Base-by-base conservation (phyloP, 108 stramenopile species). In the Stephanodiscus minutulus region DNA sequence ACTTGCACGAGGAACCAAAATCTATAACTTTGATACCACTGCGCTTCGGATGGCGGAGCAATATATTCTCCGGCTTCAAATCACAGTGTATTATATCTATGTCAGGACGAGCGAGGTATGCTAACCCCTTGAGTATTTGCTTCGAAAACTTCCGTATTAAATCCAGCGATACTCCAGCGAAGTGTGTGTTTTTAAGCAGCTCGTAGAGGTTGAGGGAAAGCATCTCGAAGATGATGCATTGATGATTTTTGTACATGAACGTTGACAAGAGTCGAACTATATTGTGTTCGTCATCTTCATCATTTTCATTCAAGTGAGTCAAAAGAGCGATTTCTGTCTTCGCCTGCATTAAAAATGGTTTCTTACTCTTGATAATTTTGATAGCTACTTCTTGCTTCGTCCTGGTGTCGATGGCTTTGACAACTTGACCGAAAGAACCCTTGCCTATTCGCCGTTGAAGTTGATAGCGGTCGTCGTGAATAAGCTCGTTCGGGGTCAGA, bases 41-140 rank as follows among this genome's bases (percentile, higher is more conserved):
- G 24, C 97, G 87, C 58, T 96, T 96, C 10, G 97, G 96, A 79
- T 95, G 93, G 4, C 96, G 83, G 43, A 99, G 68, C 43, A 98
- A 76, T 72, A 98, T 98, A 81, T 99, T 98, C 77, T 99, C 99
- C 7, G 99, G 99, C 76, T 99, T 99, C 58, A 99, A 85, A 84
- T 99, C 99, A 66, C 99, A 98, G 81, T 99, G 99, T 43, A 99
- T 94, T 25, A 98, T 80, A 74, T 96, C 96, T 17, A 98, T 92
- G 43, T 98, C 91, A 8, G 86, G 83, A 15, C 89, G 83, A 6
- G 96, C 85, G 22, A 99, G 83, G 76, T 96, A 98, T 17, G 81
- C 68, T 33, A 99, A 85, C 2, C 95, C 95, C 70, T 88, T 88
- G 61, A 98, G 86, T 43, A 98, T 93, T 84, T 99, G 99, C 67